A percentile compares a stretch with the other conserved stretches of the same genome.
Conservation (phyloP, 441 rosid genomes). For the Mallotus repandus region DNA sequence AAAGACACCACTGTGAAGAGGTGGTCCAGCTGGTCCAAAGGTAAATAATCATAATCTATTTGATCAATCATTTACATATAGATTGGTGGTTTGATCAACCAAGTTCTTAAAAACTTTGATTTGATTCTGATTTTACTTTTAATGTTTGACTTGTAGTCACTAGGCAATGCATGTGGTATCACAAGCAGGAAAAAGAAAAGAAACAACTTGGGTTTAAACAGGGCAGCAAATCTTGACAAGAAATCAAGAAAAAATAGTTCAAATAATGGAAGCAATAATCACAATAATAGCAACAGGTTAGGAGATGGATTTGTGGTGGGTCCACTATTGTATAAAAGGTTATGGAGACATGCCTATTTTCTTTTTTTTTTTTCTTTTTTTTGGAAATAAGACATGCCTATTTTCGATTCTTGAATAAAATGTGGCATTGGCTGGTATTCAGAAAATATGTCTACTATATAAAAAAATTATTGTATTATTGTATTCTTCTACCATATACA, state of each 20-base stretch:
- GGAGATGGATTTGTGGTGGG: conserved; percentile 48
- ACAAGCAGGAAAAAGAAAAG: conserved; percentile 68
- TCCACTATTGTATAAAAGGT: too few relatives aligned
- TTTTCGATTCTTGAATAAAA: too few relatives aligned
- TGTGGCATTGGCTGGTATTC: too few relatives aligned
- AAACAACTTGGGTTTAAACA: conserved; percentile 43
- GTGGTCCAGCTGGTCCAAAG: conserved; percentile 98
- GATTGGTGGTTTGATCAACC: neutral
- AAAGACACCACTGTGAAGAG: conserved; percentile 92
- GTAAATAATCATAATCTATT: conserved; percentile 26
- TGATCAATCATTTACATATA: neutral
- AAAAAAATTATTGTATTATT: too few relatives aligned
- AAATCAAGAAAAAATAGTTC: conserved; percentile 34
- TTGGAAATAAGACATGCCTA: too few relatives aligned
- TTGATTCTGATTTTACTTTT: neutral
- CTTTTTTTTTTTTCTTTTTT: too few relatives aligned
- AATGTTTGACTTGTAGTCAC: conserved; percentile 47
- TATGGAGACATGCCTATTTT: too few relatives aligned
- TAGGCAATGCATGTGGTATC: conserved; percentile 92
- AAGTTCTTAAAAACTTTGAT: neutral
- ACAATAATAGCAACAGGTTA: conserved; percentile 22
- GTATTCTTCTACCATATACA: too few relatives aligned
- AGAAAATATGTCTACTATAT: too few relatives aligned
- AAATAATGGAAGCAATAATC: neutral
- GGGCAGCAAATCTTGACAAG: conserved; percentile 34